Percentiles rank a stretch among this genome's conserved stretches.
Conservation (phyloP, 192 early-diverging fungal genomes). For the Coemansia sp. region DNA sequence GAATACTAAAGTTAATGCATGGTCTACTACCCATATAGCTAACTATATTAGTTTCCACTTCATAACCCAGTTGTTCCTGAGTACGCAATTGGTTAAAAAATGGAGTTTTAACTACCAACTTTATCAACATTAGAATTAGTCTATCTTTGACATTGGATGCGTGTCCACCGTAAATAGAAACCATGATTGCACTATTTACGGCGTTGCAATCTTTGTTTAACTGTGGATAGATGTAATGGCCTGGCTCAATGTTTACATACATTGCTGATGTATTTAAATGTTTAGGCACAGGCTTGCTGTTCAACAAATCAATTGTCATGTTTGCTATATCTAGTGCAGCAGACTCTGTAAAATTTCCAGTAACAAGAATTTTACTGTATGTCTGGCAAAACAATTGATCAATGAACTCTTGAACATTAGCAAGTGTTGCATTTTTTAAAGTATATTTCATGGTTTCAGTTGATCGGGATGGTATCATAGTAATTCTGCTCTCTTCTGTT, state of each 20-base stretch:
- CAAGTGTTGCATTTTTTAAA: too few species aligned
- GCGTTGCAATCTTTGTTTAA: conserved; percentile 62
- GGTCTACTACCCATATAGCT: too few species aligned
- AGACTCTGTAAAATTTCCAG: conserved; percentile 70
- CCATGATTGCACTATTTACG: conserved; percentile 77
- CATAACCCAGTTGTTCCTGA: conserved; percentile 77
- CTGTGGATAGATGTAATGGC: conserved; percentile 21
- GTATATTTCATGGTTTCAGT: neutral
- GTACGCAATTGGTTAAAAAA: conserved; percentile 89
- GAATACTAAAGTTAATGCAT: conserved; percentile 64
- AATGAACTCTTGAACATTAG: neutral
- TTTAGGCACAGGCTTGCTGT: conserved; percentile 45
- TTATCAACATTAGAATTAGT: conserved; percentile 67
- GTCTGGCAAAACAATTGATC: conserved; percentile 13
- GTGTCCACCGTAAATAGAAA: conserved; percentile 74
- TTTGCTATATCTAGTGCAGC: conserved; percentile 61
- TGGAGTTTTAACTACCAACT: conserved; percentile 54
- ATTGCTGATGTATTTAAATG: neutral
- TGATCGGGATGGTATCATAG: neutral
- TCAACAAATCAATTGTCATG: conserved; percentile 56
- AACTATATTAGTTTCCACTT: neutral
- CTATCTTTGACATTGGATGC: conserved; percentile 7
- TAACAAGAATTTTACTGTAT: conserved; percentile 70
- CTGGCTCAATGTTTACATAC: conserved; percentile 18
- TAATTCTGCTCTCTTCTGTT: neutral